These are phyloP conservation scores for Gilbertella persicaria DNA, from an alignment of 371 early-diverging fungal genomes.

Conservation along the genomic window DNA sequence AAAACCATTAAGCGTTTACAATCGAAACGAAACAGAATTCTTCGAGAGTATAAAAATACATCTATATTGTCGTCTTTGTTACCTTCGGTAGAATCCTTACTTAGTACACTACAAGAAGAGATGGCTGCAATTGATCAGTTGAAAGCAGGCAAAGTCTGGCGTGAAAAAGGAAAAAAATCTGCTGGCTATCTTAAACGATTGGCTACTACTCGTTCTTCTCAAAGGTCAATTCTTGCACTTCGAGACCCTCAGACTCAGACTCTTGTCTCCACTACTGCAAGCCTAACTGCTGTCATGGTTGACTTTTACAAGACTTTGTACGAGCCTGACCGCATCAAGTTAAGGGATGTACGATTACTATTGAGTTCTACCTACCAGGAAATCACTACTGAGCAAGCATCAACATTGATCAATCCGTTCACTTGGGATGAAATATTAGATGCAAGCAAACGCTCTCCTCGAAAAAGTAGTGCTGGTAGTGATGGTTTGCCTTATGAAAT, in stretches of 20 bases:
- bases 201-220: conserved; percentile 1
- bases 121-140: not conserved
- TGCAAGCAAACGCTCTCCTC: not conserved
- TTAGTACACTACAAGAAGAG: not conserved
- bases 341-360: not conserved
- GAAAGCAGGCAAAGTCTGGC: not conserved
- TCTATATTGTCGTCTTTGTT: not conserved
- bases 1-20: not conserved
- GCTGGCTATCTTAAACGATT: not conserved
- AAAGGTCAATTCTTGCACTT: not conserved
- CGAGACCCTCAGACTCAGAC: not conserved
- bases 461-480: conserved; percentile 5
- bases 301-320: not conserved
- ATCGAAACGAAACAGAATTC: conserved; percentile 1
- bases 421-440: not conserved
- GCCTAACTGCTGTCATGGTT: not conserved
- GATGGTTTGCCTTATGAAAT: conserved; percentile 9
- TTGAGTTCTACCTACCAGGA: not conserved
- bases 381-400: not conserved
- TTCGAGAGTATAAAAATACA: not conserved
- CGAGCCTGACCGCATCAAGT: not conserved
- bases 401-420: not conserved
- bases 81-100: not conserved
- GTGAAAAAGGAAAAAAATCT: conserved; percentile 4
- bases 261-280: not conserved